Conservation (phyloP, 2,329 filamentous ascomycete genomes). For the Neopestalotiopsis rosae region DNA sequence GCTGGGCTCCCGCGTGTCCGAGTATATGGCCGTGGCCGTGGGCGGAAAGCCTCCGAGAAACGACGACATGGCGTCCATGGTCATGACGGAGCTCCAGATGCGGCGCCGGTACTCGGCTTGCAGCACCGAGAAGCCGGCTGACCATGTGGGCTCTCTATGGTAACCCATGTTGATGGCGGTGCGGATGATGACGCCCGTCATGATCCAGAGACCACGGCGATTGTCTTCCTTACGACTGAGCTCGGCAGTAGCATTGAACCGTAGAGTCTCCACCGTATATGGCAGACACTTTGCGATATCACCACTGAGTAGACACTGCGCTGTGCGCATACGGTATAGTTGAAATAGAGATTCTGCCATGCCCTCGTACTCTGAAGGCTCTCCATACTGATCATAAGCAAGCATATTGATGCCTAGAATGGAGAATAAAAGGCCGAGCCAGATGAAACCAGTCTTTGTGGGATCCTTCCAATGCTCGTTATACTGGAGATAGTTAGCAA, state of each 20-base stretch:
- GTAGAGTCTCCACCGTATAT: conserved; percentile 57
- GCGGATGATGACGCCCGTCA: conserved; percentile 55
- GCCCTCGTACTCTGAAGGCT: conserved; percentile 56
- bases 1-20: conserved; percentile 53
- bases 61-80: conserved; percentile 57
- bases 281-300: conserved; percentile 39
- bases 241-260: conserved; percentile 57
- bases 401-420: conserved; percentile 60
- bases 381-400: conserved; percentile 57
- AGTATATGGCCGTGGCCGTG: conserved; percentile 50
- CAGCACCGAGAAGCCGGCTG: conserved; percentile 46
- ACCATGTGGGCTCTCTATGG: conserved; percentile 49
- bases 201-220: conserved; percentile 55
- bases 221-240: conserved; percentile 56
- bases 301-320: conserved; percentile 56
- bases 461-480: conserved; percentile 55
- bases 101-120: conserved; percentile 50
- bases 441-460: conserved; percentile 52
- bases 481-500: conserved; percentile 45
- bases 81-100: conserved; percentile 49
- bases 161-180: conserved; percentile 60
- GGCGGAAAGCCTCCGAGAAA: conserved; percentile 57
- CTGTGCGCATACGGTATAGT: conserved; percentile 53
- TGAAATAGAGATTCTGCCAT: conserved; percentile 52
- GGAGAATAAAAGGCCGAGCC: conserved; percentile 57